Evolutionary conservation across 164 flowering plant species (phyloP).

Genomic region (Brasenia schreberi): DNA sequence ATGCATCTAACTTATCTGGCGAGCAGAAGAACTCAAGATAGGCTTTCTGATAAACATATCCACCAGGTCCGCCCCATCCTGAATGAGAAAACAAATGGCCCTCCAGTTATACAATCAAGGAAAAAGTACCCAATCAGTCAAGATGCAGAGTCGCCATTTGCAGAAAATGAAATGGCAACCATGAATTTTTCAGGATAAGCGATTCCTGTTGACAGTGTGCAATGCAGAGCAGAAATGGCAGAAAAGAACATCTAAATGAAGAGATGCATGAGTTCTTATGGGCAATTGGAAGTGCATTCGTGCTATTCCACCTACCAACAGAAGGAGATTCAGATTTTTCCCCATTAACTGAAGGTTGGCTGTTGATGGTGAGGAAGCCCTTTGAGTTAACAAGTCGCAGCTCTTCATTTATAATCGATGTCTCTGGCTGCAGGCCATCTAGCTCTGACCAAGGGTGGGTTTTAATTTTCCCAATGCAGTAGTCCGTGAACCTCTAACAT

Average conservation of each 20-base stretch:
- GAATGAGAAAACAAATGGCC: background rate
- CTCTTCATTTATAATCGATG: conserved; percentile 71
- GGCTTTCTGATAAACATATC: conserved; percentile 90
- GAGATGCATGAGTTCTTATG: background rate
- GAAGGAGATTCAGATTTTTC: conserved; percentile 71
- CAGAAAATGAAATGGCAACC: too few relatives aligned
- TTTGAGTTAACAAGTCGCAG: conserved; percentile 57
- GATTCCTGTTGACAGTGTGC: too few relatives aligned
- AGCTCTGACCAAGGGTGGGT: conserved; percentile 93
- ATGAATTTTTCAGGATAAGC: too few relatives aligned
- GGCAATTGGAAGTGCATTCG: background rate
- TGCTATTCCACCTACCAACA: conserved; percentile 51
- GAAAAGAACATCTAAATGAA: background rate
- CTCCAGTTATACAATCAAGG: too few relatives aligned
- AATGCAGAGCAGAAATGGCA: background rate
- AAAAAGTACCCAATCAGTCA: too few relatives aligned
- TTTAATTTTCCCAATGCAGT: conserved; percentile 67
- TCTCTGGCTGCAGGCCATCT: conserved; percentile 94
- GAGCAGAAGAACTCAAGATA: conserved; percentile 90
- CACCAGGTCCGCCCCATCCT: conserved; percentile 97
- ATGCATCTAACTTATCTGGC: conserved; percentile 36
- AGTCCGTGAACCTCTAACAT: conserved; percentile 51
- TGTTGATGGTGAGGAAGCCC: conserved; percentile 93
- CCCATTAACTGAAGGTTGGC: conserved; percentile 96
- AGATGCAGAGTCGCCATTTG: too few relatives aligned